These are phyloP conservation scores for Clitoria ternatea DNA, from an alignment of 306 rosid genomes.

Conservation along the genomic window DNA sequence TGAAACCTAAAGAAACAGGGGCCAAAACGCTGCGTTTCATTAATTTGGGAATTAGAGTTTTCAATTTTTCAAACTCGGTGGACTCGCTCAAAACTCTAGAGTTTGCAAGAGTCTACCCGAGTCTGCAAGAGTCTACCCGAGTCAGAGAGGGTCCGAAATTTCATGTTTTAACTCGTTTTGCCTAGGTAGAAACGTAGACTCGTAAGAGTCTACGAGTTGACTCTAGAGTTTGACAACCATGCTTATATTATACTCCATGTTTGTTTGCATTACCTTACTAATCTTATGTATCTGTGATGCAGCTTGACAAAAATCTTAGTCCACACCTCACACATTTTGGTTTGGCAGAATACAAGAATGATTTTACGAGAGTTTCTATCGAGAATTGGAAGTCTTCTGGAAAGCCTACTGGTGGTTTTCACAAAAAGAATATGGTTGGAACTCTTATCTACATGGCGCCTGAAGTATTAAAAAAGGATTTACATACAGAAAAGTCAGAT, in stretches of 20 bases:
- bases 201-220: too few species aligned
- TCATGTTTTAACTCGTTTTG: too few species aligned
- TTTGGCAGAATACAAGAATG: slow-evolving; percentile 67
- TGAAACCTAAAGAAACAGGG: too few species aligned
- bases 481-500: slow-evolving; percentile 82
- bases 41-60: too few species aligned
- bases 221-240: too few species aligned
- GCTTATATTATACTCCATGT: slow-evolving; percentile 7
- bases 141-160: too few species aligned
- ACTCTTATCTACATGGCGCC: slow-evolving; percentile 96
- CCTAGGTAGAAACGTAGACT: too few species aligned
- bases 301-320: slow-evolving; percentile 69
- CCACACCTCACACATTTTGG: slow-evolving; percentile 94
- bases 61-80: too few species aligned
- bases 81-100: too few species aligned
- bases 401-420: slow-evolving; percentile 97
- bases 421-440: slow-evolving; percentile 91
- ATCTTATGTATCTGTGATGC: slow-evolving; percentile 31
- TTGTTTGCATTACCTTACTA: slow-evolving; percentile 8
- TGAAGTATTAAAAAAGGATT: slow-evolving; percentile 80
- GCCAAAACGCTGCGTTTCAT: too few species aligned
- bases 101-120: too few species aligned
- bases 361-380: slow-evolving; percentile 59
- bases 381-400: slow-evolving; percentile 88
- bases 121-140: too few species aligned